Evolutionary conservation across 352 stramenopile species (phyloP).

Genomic region (Blastocystis sp.): DNA sequence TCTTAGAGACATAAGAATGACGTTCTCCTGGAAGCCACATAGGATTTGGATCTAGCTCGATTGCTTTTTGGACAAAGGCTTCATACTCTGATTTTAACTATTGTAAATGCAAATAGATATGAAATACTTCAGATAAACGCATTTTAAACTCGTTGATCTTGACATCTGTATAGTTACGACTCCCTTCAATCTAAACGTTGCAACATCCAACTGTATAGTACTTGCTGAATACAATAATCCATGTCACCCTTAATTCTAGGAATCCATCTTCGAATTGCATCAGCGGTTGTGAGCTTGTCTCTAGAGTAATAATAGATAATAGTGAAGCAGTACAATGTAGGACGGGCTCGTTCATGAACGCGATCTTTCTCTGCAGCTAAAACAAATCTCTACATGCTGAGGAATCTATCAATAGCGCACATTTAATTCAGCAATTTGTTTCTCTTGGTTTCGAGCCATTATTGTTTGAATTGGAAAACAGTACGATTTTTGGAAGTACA

Average conservation of each 20-base stretch:
- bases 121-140: neutral
- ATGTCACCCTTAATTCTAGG: slow-evolving; percentile 36
- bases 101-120: neutral
- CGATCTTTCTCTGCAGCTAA: slow-evolving; percentile 37
- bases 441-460: slow-evolving; percentile 57
- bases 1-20: slow-evolving; percentile 48
- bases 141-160: slow-evolving; percentile 33
- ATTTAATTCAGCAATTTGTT: slow-evolving; percentile 51
- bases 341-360: neutral
- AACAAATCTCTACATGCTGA: slow-evolving; percentile 7
- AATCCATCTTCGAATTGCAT: slow-evolving; percentile 52
- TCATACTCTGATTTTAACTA: slow-evolving; percentile 23
- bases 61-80: slow-evolving; percentile 37
- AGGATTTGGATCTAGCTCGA: slow-evolving; percentile 51
- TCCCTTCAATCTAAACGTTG: slow-evolving; percentile 20
- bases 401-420: neutral
- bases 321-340: neutral
- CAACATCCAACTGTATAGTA: neutral
- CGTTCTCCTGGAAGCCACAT: slow-evolving; percentile 44
- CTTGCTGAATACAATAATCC: slow-evolving; percentile 54
- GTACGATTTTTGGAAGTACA: neutral
- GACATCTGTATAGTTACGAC: slow-evolving; percentile 39
- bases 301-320: neutral
- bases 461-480: neutral
- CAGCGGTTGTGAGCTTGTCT: neutral